These are phyloP conservation scores for Lagenidium giganteum DNA, from an alignment of 352 stramenopile species.

Conservation along the genomic window DNA sequence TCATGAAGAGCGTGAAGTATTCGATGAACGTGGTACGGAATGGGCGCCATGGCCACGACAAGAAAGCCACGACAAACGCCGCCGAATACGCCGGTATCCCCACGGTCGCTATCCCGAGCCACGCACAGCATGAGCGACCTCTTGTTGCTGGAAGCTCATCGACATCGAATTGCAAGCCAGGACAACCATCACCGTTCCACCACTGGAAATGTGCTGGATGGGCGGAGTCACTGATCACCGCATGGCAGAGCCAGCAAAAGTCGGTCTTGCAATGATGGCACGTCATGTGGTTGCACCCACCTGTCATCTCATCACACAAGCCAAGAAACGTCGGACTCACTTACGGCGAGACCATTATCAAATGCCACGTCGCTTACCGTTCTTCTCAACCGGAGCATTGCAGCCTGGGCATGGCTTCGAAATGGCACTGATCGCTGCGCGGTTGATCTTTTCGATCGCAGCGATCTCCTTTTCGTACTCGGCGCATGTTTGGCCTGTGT, in stretches of 20 bases:
- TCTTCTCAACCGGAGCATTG: constrained; percentile 87
- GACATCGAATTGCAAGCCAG: too few relatives aligned
- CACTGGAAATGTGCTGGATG: too few relatives aligned
- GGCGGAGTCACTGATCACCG: constrained; percentile 42
- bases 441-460: constrained; percentile 76
- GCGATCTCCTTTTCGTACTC: constrained; percentile 77
- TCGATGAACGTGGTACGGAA: too few relatives aligned
- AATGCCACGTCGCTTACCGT: constrained; percentile 17
- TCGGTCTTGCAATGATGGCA: constrained; percentile 77
- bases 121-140: too few relatives aligned
- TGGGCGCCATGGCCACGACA: too few relatives aligned
- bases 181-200: too few relatives aligned
- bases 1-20: too few relatives aligned
- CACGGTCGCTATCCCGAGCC: too few relatives aligned
- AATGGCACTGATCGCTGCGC: constrained; percentile 68
- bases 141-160: too few relatives aligned
- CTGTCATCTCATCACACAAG: constrained; percentile 15
- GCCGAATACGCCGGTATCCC: too few relatives aligned
- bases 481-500: constrained; percentile 43
- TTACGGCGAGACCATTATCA: not conserved
- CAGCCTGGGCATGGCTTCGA: constrained; percentile 85
- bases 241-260: constrained; percentile 89
- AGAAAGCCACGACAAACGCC: too few relatives aligned
- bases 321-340: not conserved
- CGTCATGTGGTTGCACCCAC: constrained; percentile 91